Percentiles rank a stretch among this genome's conserved stretches.
Evolutionary conservation across 352 stramenopile species (phyloP).

Genomic region (Pythium monospermum): DNA sequence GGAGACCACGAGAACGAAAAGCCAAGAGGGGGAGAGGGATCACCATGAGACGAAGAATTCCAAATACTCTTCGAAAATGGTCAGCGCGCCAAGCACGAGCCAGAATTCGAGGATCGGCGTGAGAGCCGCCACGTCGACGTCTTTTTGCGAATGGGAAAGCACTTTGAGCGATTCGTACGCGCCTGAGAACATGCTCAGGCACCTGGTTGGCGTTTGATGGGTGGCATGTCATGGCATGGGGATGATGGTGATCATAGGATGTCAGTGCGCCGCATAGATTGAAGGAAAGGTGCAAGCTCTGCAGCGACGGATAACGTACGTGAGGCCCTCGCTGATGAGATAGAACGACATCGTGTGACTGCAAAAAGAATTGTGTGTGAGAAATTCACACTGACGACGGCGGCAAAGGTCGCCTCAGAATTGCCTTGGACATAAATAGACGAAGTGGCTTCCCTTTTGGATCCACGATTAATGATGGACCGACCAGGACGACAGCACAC

Average conservation of each 20-base stretch:
- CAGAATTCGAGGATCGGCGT: slow-evolving; percentile 59
- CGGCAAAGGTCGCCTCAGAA: neutral
- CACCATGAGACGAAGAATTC: slow-evolving; percentile 69
- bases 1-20: neutral
- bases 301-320: slow-evolving; percentile 26
- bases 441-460: neutral
- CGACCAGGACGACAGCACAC: neutral
- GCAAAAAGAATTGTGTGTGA: neutral
- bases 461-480: neutral
- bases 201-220: slow-evolving; percentile 23
- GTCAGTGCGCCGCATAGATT: no score
- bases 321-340: slow-evolving; percentile 62
- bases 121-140: slow-evolving; percentile 41
- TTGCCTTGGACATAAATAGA: neutral
- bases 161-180: slow-evolving; percentile 71
- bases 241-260: neutral
- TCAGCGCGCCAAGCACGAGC: slow-evolving; percentile 49
- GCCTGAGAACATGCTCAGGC: slow-evolving; percentile 47
- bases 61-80: slow-evolving; percentile 62
- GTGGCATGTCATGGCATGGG: neutral
- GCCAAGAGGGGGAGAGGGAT: no score
- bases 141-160: slow-evolving; percentile 51
- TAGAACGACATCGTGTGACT: slow-evolving; percentile 54
- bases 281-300: neutral
- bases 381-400: no score